These are phyloP conservation scores for Pichia nanzhaoensis DNA, from an alignment of 805 yeast species.

Conservation along the genomic window DNA sequence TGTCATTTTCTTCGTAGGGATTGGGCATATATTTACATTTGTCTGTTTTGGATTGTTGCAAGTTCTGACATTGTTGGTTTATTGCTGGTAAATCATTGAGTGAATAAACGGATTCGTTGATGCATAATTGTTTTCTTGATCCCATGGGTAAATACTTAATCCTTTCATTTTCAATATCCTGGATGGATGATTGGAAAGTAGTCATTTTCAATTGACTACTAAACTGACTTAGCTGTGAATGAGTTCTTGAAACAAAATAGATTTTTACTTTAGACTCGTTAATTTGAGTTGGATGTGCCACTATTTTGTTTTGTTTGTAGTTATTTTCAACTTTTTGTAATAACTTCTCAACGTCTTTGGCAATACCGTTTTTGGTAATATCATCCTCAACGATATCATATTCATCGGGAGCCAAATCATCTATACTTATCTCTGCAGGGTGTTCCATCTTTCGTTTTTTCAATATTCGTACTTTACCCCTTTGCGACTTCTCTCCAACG, in stretches of 20 bases:
- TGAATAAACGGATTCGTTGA: constrained; percentile 53
- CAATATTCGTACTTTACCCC: constrained; percentile 21
- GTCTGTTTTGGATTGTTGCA: constrained; percentile 38
- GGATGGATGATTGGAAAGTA: constrained; percentile 54
- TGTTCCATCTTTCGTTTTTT: constrained; percentile 20
- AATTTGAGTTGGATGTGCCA: constrained; percentile 9
- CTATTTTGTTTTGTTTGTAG: constrained; percentile 1
- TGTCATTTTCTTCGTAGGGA: constrained; percentile 26
- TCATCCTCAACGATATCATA: constrained; percentile 27
- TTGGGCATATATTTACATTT: constrained; percentile 40
- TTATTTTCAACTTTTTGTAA: constrained; percentile 36
- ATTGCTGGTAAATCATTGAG: constrained; percentile 45
- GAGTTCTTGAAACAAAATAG: constrained; percentile 78
- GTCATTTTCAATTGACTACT: constrained; percentile 63
- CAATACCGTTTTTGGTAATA: constrained; percentile 22
- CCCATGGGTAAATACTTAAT: constrained; percentile 69
- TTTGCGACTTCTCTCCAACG: constrained; percentile 10
- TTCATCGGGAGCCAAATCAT: constrained; percentile 24
- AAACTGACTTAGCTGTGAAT: constrained; percentile 80
- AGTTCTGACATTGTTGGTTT: constrained; percentile 75
- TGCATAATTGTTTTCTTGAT: constrained; percentile 80
- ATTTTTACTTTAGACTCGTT: constrained; percentile 41
- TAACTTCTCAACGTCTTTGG: constrained; percentile 43
- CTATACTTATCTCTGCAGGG: constrained; percentile 6
- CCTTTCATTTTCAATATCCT: constrained; percentile 36